Evolutionary conservation across 495 filamentous ascomycete species (phyloP).

Genomic region (Penicillium chermesinum): DNA sequence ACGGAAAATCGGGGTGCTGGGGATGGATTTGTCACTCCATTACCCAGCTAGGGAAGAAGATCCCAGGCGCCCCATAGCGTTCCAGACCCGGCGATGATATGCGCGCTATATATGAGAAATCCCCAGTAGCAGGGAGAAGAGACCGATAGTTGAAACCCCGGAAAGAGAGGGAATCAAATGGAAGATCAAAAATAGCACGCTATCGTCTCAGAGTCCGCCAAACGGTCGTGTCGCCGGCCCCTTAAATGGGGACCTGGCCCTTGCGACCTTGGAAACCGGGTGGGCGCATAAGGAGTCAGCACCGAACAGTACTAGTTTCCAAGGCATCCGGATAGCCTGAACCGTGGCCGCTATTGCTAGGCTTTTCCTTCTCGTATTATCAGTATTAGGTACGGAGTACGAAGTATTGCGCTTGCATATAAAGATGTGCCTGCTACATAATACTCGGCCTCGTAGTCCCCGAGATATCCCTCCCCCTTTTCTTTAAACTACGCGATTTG

Average conservation of each 20-base stretch:
- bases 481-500: background rate
- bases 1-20: background rate
- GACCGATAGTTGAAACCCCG: background rate
- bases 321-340: slow-evolving; percentile 13
- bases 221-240: background rate
- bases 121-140: too few relatives aligned
- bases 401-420: background rate
- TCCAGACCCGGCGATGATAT: slow-evolving; percentile 2
- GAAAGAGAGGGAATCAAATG: background rate
- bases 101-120: too few relatives aligned
- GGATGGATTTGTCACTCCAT: slow-evolving; percentile 3
- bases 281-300: slow-evolving; percentile 12
- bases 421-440: background rate
- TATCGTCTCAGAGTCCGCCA: background rate
- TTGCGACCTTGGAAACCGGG: background rate
- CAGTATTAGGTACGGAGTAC: background rate
- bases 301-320: slow-evolving; percentile 14
- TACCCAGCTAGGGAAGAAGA: background rate
- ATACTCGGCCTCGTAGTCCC: slow-evolving; percentile 2
- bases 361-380: background rate
- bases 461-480: background rate
- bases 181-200: background rate
- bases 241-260: background rate
- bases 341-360: background rate
- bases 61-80: background rate